phyloP scores from a whole-genome alignment of 169 alveolate genomes.

The Plasmodium falciparum region DNA sequence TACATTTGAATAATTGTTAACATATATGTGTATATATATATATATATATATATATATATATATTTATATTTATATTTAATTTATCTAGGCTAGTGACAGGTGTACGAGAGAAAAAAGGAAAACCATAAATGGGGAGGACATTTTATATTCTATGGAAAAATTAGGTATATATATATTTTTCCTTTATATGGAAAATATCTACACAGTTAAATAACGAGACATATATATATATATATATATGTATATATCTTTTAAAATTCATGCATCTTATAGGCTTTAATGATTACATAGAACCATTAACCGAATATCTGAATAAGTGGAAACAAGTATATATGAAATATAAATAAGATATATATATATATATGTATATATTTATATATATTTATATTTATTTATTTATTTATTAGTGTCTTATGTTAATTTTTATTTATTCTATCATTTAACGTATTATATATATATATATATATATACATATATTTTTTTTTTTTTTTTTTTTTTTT shows the following conservation, averaged over 20 bases:
- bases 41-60: too few relatives aligned
- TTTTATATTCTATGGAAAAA: constrained; percentile 91
- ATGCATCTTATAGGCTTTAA: constrained; percentile 77
- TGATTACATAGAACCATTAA: constrained; percentile 87
- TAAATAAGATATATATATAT: too few relatives aligned
- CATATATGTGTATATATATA: too few relatives aligned
- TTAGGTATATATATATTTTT: constrained; percentile 87
- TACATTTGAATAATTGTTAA: background rate
- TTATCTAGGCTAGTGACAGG: constrained; percentile 92
- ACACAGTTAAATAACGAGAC: background rate
- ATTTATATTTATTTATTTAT: too few relatives aligned
- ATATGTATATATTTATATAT: too few relatives aligned
- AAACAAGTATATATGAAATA: constrained; percentile 80
- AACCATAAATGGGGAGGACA: constrained; percentile 96
- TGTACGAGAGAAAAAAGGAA: constrained; percentile 94
- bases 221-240: background rate
- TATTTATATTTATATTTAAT: background rate
- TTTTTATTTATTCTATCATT: too few relatives aligned
- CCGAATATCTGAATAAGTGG: constrained; percentile 88
- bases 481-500: too few relatives aligned
- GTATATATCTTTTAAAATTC: background rate
- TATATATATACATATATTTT: too few relatives aligned
- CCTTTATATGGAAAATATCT: background rate
- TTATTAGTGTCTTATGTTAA: background rate
- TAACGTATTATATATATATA: too few relatives aligned